Percentiles rank a stretch among this genome's conserved stretches.
phyloP scores from a whole-genome alignment of 495 filamentous ascomycete genomes.

The Trichoderma orchidacearum region DNA sequence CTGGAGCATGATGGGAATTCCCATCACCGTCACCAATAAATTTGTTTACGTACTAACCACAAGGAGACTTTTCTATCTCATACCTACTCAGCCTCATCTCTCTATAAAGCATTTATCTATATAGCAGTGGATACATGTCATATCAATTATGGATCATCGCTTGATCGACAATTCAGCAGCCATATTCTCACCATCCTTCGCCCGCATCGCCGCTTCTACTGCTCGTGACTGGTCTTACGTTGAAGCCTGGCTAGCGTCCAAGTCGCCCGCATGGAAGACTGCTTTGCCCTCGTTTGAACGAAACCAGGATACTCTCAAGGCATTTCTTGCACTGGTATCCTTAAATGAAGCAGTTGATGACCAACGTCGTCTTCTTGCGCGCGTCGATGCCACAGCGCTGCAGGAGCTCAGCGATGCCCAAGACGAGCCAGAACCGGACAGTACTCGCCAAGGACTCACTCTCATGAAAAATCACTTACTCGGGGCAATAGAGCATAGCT shows the following conservation, averaged over 20 bases:
- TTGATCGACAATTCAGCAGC: conserved; percentile 28
- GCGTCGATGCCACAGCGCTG: conserved; percentile 46
- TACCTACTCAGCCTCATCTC: neutral
- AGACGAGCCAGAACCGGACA: conserved; percentile 7
- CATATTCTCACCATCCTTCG: conserved; percentile 60
- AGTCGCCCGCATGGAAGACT: conserved; percentile 29
- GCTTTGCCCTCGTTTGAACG: conserved; percentile 58
- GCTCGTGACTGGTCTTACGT: conserved; percentile 83
- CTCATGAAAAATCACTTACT: conserved; percentile 15
- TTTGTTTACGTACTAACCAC: too few species aligned
- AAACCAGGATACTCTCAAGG: conserved; percentile 69
- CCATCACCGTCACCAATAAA: too few species aligned
- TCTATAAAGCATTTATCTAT: too few species aligned
- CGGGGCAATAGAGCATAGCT: conserved; percentile 16
- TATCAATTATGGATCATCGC: conserved; percentile 40
- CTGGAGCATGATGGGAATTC: too few species aligned
- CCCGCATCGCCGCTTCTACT: conserved; percentile 45
- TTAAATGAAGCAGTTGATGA: conserved; percentile 78
- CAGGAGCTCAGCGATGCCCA: conserved; percentile 37
- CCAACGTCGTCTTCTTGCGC: conserved; percentile 42
- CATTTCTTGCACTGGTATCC: conserved; percentile 58
- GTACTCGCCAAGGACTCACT: neutral
- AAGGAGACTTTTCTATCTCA: too few species aligned
- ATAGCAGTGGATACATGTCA: too few species aligned
- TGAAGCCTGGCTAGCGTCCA: conserved; percentile 63